Evolutionary conservation across 2,329 filamentous ascomycete genomes (phyloP).

Genomic region (Colletotrichum salicis): DNA sequence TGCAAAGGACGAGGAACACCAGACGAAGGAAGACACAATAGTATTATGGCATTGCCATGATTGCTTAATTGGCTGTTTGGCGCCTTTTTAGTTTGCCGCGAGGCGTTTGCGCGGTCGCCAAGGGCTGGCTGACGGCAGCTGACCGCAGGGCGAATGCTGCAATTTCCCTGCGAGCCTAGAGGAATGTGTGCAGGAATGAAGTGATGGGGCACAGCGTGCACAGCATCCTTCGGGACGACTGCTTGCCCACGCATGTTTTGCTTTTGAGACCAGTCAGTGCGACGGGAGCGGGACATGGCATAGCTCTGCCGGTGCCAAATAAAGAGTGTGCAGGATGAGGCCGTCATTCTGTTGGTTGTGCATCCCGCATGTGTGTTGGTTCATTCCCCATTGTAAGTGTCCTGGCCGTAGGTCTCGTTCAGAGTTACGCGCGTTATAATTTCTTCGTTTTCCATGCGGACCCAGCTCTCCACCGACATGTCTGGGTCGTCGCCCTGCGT

Average conservation of each 20-base stretch:
- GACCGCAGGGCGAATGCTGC: slow-evolving; percentile 31
- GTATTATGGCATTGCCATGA: slow-evolving; percentile 25
- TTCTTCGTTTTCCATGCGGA: slow-evolving; percentile 66
- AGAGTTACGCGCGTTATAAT: slow-evolving; percentile 63
- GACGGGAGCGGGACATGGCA: slow-evolving; percentile 4
- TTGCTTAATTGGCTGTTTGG: slow-evolving; percentile 10
- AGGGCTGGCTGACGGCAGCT: slow-evolving; percentile 34
- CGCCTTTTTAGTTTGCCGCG: slow-evolving; percentile 29
- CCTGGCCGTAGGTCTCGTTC: slow-evolving; percentile 68
- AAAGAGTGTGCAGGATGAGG: neutral
- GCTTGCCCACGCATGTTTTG: slow-evolving; percentile 16
- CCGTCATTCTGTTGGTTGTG: neutral
- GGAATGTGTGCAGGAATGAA: slow-evolving; percentile 20
- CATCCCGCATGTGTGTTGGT: neutral
- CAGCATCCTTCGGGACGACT: slow-evolving; percentile 17
- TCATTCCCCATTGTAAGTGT: slow-evolving; percentile 54
- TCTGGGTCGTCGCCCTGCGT: slow-evolving; percentile 48
- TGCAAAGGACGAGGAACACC: slow-evolving; percentile 1
- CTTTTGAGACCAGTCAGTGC: slow-evolving; percentile 10
- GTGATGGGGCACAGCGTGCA: slow-evolving; percentile 24
- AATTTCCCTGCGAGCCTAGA: slow-evolving; percentile 28
- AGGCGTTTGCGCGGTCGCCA: slow-evolving; percentile 28
- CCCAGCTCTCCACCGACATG: slow-evolving; percentile 66
- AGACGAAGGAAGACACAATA: slow-evolving; percentile 25
- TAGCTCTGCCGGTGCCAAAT: slow-evolving; percentile 1